Evolutionary conservation across 345 rosid species (phyloP).

Genomic region (Rhodamnia argentea): DNA sequence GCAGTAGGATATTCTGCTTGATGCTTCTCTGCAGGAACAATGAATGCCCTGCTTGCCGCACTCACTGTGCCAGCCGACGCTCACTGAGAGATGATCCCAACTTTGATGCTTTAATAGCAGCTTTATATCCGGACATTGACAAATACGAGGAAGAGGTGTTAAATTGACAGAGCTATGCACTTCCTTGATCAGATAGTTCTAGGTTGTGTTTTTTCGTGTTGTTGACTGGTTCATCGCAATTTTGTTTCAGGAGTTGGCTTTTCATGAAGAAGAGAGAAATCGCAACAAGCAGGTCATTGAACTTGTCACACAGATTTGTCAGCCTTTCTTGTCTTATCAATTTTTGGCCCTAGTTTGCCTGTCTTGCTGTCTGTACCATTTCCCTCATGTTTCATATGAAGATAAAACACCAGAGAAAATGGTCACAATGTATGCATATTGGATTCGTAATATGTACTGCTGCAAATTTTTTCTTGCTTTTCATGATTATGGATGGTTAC

Average conservation of each 20-base stretch:
- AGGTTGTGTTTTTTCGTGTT: neutral
- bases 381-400: neutral
- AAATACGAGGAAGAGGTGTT: slow-evolving; percentile 69
- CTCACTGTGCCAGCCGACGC: slow-evolving; percentile 95
- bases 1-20: neutral
- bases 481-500: neutral
- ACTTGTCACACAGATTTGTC: neutral
- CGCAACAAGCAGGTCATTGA: slow-evolving; percentile 76
- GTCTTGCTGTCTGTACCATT: neutral
- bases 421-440: neutral
- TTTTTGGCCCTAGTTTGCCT: neutral
- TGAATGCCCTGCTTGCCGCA: slow-evolving; percentile 98
- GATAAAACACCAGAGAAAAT: neutral
- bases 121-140: slow-evolving; percentile 72
- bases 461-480: neutral
- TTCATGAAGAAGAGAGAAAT: slow-evolving; percentile 75
- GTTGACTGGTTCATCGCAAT: neutral
- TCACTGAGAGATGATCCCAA: slow-evolving; percentile 92
- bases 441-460: neutral
- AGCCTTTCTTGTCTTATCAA: neutral
- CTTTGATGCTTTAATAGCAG: slow-evolving; percentile 81
- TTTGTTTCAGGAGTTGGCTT: slow-evolving; percentile 60
- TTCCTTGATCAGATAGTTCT: neutral
- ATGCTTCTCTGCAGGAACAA: slow-evolving; percentile 57
- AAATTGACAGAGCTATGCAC: neutral